Evolutionary conservation across 352 stramenopile genomes (phyloP), one percentile per base, ranked within the genome.

Genomic region (Phytophthora podocarpi): DNA sequence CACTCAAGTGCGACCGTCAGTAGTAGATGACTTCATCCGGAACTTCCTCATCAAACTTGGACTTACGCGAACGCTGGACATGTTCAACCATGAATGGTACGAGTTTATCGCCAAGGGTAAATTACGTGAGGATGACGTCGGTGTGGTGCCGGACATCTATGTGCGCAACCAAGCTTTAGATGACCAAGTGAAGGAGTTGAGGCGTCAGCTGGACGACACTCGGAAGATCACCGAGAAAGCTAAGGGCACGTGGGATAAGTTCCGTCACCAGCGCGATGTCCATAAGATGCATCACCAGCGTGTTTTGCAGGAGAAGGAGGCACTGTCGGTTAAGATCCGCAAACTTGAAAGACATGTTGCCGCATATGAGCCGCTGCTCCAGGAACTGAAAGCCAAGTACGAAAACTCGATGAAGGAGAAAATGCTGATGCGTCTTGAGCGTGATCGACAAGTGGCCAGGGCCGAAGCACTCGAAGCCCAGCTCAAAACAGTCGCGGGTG

Each of bases 41-140:
- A 98, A 98, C 58, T 98, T 98, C 64, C 72, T 98, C 40, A 97
- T 98, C 70, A 98, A 98, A 60, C 70, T 96, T 12, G 80, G 85
- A 28, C 96, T 98, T 80, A 52, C 75, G 6, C 74, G 80, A 23
- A 97, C 93, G 43, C 82, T 98, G 26, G 91, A 98, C 52, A 80
- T 79, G 59, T 98, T 98, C 72, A 98, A 98, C 68, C 93, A 96
- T 59, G 95, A 98, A 74, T 98, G 95, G 93, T 98, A 97, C 75
- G 92, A 98, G 60, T 90, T 98, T 39, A 76, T 96, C 49, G 76
- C 87, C 24, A 98, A 98, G 64, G 94, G 92, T 16, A 96, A 96
- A 61, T 67, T 98, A 10, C 79, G 78, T 11, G 85, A 96, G 45
- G 91, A 98, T 57, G 81, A 97, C 65, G 80, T 95, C 4, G 78